Conservation (phyloP, 495 filamentous ascomycete genomes). For the Rhypophila decipiens region DNA sequence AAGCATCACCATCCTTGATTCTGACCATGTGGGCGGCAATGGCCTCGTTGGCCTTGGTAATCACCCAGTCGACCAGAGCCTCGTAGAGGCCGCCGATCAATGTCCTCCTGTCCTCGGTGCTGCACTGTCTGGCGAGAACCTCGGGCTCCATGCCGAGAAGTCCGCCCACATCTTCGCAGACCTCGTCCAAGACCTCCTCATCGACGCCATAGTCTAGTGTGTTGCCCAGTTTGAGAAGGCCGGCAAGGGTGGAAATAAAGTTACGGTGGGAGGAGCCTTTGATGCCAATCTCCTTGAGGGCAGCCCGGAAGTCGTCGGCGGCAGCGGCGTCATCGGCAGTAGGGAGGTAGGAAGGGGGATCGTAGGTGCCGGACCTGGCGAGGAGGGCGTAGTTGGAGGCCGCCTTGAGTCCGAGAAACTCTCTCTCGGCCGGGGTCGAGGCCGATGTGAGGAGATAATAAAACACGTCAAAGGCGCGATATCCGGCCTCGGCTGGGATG, state of each 20-base stretch:
- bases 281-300: constrained; percentile 84
- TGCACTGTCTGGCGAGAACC: constrained; percentile 68
- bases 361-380: constrained; percentile 75
- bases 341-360: constrained; percentile 83
- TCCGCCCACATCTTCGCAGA: constrained; percentile 85
- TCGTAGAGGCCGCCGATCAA: constrained; percentile 87
- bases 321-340: constrained; percentile 89
- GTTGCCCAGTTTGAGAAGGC: constrained; percentile 85
- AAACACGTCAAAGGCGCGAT: constrained; percentile 96
- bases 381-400: constrained; percentile 72
- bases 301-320: constrained; percentile 82
- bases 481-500: constrained; percentile 71
- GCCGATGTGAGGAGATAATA: constrained; percentile 91
- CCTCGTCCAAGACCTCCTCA: constrained; percentile 73
- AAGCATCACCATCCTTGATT: constrained; percentile 55
- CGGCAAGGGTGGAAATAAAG: constrained; percentile 77
- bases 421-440: constrained; percentile 83
- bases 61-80: constrained; percentile 90
- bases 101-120: constrained; percentile 73
- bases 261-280: constrained; percentile 75
- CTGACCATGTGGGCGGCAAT: constrained; percentile 67
- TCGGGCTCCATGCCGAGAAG: constrained; percentile 84
- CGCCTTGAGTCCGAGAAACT: constrained; percentile 82
- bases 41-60: constrained; percentile 81
- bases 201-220: constrained; percentile 80